phyloP scores from a whole-genome alignment of 2,329 filamentous ascomycete genomes.

The Escovopsis weberi region DNA sequence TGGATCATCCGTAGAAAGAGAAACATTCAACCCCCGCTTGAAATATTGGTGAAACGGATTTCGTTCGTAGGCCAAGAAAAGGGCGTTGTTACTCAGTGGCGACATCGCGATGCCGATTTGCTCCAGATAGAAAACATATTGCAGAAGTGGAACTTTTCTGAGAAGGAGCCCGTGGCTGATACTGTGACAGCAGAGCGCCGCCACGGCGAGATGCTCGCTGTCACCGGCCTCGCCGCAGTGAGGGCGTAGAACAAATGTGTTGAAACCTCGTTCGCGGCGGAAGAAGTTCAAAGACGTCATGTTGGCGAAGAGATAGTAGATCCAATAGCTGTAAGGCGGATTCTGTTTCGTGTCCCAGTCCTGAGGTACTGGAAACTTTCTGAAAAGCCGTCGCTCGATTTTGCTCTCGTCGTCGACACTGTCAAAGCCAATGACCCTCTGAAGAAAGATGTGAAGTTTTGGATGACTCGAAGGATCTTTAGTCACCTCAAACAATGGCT shows the following conservation, averaged over 20 bases:
- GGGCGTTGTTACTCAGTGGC: slow-evolving; percentile 92
- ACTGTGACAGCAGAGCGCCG: slow-evolving; percentile 84
- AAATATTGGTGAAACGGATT: slow-evolving; percentile 97
- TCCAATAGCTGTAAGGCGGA: slow-evolving; percentile 97
- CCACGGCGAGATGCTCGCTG: slow-evolving; percentile 86
- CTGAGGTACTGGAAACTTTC: slow-evolving; percentile 83
- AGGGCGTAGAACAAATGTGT: slow-evolving; percentile 82
- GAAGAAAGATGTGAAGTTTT: slow-evolving; percentile 87
- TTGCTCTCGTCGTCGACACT: slow-evolving; percentile 98
- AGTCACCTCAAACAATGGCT: slow-evolving; percentile 89
- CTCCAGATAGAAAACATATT: slow-evolving; percentile 96
- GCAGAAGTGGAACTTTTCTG: slow-evolving; percentile 83
- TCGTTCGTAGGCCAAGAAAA: slow-evolving; percentile 91
- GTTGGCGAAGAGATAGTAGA: slow-evolving; percentile 94
- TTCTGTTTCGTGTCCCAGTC: slow-evolving; percentile 89
- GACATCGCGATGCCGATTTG: slow-evolving; percentile 99
- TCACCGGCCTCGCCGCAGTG: slow-evolving; percentile 96
- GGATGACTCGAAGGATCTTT: slow-evolving; percentile 74
- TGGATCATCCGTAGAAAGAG: slow-evolving; percentile 89
- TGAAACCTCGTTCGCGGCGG: slow-evolving; percentile 85
- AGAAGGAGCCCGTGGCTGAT: slow-evolving; percentile 90
- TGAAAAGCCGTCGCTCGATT: slow-evolving; percentile 81
- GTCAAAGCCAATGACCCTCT: slow-evolving; percentile 92
- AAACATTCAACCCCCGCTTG: slow-evolving; percentile 86
- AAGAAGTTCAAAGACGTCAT: slow-evolving; percentile 84